phyloP scores from a whole-genome alignment of 768 basidiomycete genomes.

The Leccinum ochraceum region DNA sequence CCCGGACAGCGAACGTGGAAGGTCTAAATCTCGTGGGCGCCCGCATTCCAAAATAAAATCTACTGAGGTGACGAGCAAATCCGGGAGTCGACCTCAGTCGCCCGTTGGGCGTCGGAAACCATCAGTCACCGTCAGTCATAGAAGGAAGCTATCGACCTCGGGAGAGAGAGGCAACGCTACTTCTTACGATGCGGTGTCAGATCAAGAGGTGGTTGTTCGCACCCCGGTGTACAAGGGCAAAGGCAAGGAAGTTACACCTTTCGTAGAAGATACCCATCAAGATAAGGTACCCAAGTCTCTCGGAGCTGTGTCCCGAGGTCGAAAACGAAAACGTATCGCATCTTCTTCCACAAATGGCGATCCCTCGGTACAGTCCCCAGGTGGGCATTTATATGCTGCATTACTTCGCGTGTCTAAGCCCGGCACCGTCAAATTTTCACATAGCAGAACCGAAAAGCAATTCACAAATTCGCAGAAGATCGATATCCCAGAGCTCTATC shows the following conservation, averaged over 20 bases:
- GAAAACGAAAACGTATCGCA: conserved; percentile 27
- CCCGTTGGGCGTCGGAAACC: conserved; percentile 13
- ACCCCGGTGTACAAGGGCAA: conserved; percentile 17
- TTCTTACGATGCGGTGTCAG: not conserved
- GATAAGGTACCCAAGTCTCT: conserved; percentile 17
- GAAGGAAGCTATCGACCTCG: conserved; percentile 1
- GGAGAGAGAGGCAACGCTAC: not conserved
- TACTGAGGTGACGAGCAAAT: not conserved
- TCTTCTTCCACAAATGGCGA: conserved; percentile 18
- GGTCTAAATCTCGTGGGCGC: conserved; percentile 12
- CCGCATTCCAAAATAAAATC: conserved; percentile 5
- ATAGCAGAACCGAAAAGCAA: conserved; percentile 7
- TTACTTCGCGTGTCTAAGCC: conserved; percentile 9
- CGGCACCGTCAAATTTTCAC: conserved; percentile 7
- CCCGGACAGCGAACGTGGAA: conserved; percentile 18
- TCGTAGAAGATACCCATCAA: conserved; percentile 1
- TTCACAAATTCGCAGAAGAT: conserved; percentile 9
- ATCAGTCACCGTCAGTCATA: conserved; percentile 9
- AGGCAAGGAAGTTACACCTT: conserved; percentile 14
- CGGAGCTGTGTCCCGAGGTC: conserved; percentile 12
- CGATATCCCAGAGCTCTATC: conserved; percentile 7
- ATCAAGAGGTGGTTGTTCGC: conserved; percentile 3
- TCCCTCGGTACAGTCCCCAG: conserved; percentile 16
- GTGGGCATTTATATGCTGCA: conserved; percentile 19
- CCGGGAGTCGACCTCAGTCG: conserved; percentile 6